phyloP scores from a whole-genome alignment of 2,329 filamentous ascomycete genomes.

The Magnaporthales sp. region DNA sequence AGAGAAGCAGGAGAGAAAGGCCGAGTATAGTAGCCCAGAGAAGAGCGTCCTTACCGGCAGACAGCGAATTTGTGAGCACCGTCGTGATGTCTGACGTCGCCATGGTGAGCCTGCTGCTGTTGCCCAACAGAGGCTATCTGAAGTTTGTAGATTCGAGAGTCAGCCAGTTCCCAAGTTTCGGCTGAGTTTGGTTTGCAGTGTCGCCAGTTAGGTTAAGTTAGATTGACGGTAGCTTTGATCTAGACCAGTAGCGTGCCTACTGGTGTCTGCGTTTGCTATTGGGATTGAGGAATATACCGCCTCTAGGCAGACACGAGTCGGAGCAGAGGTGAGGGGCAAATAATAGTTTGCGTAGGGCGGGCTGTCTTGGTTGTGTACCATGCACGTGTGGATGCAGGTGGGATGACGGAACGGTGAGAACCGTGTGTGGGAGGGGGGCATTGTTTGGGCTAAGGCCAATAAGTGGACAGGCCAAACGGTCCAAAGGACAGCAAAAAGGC shows the following conservation, averaged over 20 bases:
- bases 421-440: not conserved
- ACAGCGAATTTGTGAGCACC: slow-evolving; percentile 95
- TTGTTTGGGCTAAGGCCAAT: not conserved
- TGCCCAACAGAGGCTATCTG: slow-evolving; percentile 1
- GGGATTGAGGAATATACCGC: not conserved
- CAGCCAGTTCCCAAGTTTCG: not conserved
- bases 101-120: slow-evolving; percentile 37
- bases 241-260: not conserved
- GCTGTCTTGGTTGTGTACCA: not conserved
- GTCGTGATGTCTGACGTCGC: slow-evolving; percentile 88
- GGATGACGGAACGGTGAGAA: not conserved
- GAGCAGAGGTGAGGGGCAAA: not conserved
- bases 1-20: slow-evolving; percentile 7
- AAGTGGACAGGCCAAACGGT: not conserved
- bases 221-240: not conserved
- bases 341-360: not conserved
- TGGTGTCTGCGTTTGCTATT: not conserved
- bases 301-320: not conserved
- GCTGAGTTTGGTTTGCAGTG: not conserved
- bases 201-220: not conserved
- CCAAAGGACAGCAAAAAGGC: not conserved
- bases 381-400: not conserved
- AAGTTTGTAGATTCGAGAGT: not conserved
- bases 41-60: slow-evolving; percentile 60
- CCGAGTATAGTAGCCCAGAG: slow-evolving; percentile 7